phyloP scores from a whole-genome alignment of 768 basidiomycete species.

The Leccinum longicurvipes region DNA sequence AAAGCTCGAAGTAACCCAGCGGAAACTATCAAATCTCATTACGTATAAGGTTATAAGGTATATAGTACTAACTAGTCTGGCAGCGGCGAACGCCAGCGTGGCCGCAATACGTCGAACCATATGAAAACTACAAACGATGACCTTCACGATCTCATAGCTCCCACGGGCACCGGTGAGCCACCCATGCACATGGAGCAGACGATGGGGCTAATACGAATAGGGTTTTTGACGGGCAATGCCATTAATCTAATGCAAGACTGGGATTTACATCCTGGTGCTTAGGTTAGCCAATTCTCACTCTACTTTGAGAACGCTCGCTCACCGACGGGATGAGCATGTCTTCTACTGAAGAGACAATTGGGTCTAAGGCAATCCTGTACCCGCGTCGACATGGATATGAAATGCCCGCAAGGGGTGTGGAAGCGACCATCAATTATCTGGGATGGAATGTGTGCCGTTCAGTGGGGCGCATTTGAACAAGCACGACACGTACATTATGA shows the following conservation, averaged over 20 bases:
- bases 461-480: not conserved
- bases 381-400: slow-evolving; percentile 67
- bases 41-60: slow-evolving; percentile 23
- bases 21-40: slow-evolving; percentile 14
- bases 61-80: slow-evolving; percentile 12
- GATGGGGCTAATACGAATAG: slow-evolving; percentile 66
- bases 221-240: slow-evolving; percentile 64
- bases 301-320: slow-evolving; percentile 7
- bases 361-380: slow-evolving; percentile 60
- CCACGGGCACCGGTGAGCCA: slow-evolving; percentile 8
- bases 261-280: slow-evolving; percentile 49
- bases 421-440: slow-evolving; percentile 77
- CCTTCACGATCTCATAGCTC: slow-evolving; percentile 19
- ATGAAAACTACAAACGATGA: not conserved
- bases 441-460: not conserved
- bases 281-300: slow-evolving; percentile 12
- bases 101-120: slow-evolving; percentile 8
- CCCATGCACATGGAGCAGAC: slow-evolving; percentile 34
- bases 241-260: slow-evolving; percentile 59
- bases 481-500: slow-evolving; percentile 55
- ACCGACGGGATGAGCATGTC: slow-evolving; percentile 60
- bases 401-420: slow-evolving; percentile 68
- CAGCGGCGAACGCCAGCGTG: slow-evolving; percentile 23
- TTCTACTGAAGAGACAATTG: slow-evolving; percentile 68
- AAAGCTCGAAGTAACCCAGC: not conserved